Percentiles rank a stretch among this genome's conserved stretches.
phyloP scores from a whole-genome alignment of 768 basidiomycete species.

The Naematelia encephala region DNA sequence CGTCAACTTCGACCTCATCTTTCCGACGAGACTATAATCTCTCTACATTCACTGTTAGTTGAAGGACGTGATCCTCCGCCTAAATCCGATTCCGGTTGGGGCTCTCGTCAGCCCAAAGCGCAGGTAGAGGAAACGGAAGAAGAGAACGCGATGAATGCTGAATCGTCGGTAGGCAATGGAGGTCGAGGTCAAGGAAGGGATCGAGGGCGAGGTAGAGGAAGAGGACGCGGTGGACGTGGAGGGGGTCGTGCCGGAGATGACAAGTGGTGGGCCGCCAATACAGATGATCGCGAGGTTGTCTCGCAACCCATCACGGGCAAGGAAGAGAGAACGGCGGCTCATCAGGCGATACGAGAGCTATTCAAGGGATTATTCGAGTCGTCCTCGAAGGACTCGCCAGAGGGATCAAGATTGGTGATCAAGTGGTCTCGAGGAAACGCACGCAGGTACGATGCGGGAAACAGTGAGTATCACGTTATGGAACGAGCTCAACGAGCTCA shows the following conservation, averaged over 20 bases:
- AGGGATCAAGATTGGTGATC: slow-evolving; percentile 72
- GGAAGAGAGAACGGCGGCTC: slow-evolving; percentile 72
- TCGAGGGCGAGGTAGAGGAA: slow-evolving; percentile 39
- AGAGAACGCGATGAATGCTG: slow-evolving; percentile 36
- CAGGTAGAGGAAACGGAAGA: slow-evolving; percentile 21
- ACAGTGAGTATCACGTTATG: too few species aligned
- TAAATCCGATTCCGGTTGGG: slow-evolving; percentile 74
- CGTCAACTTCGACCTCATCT: slow-evolving; percentile 63
- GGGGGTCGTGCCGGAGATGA: slow-evolving; percentile 28
- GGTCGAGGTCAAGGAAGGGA: slow-evolving; percentile 43
- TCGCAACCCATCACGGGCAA: slow-evolving; percentile 87
- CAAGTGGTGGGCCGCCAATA: slow-evolving; percentile 49
- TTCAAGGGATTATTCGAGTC: slow-evolving; percentile 82
- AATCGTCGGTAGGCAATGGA: slow-evolving; percentile 8
- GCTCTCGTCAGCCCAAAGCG: slow-evolving; percentile 26
- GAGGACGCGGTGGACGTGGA: slow-evolving; percentile 28
- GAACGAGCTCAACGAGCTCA: not conserved
- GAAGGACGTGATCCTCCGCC: slow-evolving; percentile 78
- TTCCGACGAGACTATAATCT: slow-evolving; percentile 59
- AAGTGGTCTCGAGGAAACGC: slow-evolving; percentile 59
- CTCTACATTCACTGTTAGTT: slow-evolving; percentile 69
- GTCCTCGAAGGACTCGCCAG: slow-evolving; percentile 59
- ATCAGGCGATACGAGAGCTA: slow-evolving; percentile 71
- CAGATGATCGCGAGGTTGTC: slow-evolving; percentile 70
- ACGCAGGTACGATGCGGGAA: not conserved